Evolutionary conservation across 208 protist genomes (phyloP).

Genomic region (Zelonia costaricensis): DNA sequence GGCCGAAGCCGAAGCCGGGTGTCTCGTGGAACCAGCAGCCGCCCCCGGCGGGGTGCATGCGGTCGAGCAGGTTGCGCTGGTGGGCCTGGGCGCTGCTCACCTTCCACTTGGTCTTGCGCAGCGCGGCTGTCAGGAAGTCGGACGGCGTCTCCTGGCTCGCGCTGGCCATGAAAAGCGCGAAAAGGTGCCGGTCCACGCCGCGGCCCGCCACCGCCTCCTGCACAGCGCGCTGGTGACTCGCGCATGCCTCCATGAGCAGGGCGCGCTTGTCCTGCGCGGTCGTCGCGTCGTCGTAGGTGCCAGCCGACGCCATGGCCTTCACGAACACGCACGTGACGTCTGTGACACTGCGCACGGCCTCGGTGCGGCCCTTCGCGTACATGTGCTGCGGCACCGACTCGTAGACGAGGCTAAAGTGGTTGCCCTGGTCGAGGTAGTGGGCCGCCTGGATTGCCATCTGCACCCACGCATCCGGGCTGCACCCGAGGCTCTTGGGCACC

Average conservation of each 20-base stretch:
- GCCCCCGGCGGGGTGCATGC: conserved; percentile 37
- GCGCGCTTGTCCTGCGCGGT: conserved; percentile 24
- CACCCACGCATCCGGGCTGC: conserved; percentile 72
- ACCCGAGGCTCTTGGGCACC: conserved; percentile 39
- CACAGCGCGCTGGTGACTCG: conserved; percentile 49
- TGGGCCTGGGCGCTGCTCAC: conserved; percentile 83
- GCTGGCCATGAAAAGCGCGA: conserved; percentile 83
- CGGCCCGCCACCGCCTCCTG: conserved; percentile 70
- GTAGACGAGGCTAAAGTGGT: conserved; percentile 64
- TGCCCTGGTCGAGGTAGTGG: conserved; percentile 67
- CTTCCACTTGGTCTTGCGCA: conserved; percentile 72
- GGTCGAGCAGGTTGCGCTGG: conserved; percentile 56
- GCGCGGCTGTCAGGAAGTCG: conserved; percentile 59
- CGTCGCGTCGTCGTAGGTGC: conserved; percentile 12
- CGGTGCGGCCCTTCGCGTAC: conserved; percentile 75
- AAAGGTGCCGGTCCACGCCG: conserved; percentile 88
- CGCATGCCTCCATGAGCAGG: conserved; percentile 59
- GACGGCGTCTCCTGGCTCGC: conserved; percentile 47
- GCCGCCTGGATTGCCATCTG: conserved; percentile 88
- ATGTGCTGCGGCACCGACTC: conserved; percentile 64
- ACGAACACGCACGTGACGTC: conserved; percentile 55
- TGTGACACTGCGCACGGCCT: conserved; percentile 76
- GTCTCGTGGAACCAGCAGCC: conserved; percentile 44
- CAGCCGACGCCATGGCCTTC: conserved; percentile 34
- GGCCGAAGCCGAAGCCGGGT: conserved; percentile 85